Conservation (phyloP, 2,329 filamentous ascomycete genomes). For the Boeremia exigua region DNA sequence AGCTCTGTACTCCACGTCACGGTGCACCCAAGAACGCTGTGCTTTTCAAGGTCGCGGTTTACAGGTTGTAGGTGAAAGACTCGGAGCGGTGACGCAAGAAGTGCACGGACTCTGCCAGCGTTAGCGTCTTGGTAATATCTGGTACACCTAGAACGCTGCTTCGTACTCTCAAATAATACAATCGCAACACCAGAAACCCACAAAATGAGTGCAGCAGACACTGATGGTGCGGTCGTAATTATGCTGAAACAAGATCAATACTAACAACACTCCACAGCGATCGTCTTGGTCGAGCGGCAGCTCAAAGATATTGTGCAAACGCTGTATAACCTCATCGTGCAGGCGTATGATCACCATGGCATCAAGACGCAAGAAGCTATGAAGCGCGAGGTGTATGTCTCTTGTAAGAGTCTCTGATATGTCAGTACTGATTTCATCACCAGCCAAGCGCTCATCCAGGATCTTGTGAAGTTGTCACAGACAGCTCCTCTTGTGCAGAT, state of each 20-base stretch:
- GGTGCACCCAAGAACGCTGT: conserved; percentile 15
- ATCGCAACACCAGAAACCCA: not conserved
- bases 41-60: conserved; percentile 13
- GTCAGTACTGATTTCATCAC: not conserved
- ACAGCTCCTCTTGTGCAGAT: conserved; percentile 58
- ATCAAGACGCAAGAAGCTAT: conserved; percentile 63
- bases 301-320: conserved; percentile 67
- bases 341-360: conserved; percentile 66
- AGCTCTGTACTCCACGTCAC: conserved; percentile 16
- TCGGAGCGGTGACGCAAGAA: conserved; percentile 25
- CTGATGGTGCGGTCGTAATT: not conserved
- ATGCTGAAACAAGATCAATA: too few relatives aligned
- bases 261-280: conserved; percentile 15
- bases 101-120: conserved; percentile 1
- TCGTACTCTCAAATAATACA: not conserved
- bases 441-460: conserved; percentile 59
- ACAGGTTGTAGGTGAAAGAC: conserved; percentile 6
- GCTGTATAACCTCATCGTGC: conserved; percentile 64
- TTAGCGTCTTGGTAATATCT: not conserved
- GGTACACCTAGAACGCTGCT: not conserved
- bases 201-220: conserved; percentile 4
- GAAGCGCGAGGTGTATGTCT: conserved; percentile 61
- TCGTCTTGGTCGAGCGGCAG: conserved; percentile 52
- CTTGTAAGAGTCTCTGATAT: not conserved
- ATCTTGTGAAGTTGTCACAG: conserved; percentile 60